Percentiles rank a stretch among this genome's conserved stretches.
These are phyloP conservation scores for Gautieria morchelliformis DNA, from an alignment of 768 basidiomycete species.

Conservation along the genomic window DNA sequence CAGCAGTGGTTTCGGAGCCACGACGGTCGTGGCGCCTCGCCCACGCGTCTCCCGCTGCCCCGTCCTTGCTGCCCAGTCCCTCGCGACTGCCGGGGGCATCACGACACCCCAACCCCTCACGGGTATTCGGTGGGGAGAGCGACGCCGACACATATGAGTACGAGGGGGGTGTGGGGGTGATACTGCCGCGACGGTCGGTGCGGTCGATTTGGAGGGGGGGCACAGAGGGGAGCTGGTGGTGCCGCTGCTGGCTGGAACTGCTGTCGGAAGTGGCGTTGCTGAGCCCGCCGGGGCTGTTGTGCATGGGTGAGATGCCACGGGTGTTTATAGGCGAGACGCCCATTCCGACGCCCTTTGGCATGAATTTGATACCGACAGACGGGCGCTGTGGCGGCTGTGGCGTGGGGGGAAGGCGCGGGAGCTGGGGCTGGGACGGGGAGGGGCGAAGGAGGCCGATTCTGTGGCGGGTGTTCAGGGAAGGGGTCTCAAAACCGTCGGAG, in stretches of 20 bases:
- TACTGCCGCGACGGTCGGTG: slow-evolving; percentile 11
- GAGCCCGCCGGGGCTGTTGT: neutral
- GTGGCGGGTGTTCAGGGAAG: too few relatives aligned
- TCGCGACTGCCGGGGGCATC: slow-evolving; percentile 6
- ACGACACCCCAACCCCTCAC: neutral
- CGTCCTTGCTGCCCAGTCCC: neutral
- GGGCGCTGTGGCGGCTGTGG: too few relatives aligned
- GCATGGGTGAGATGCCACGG: slow-evolving; percentile 9
- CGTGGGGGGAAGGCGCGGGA: too few relatives aligned
- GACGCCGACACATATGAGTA: slow-evolving; percentile 36
- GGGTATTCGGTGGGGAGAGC: slow-evolving; percentile 20
- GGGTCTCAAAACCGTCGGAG: too few relatives aligned
- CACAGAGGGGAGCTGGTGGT: slow-evolving; percentile 27
- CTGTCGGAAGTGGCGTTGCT: slow-evolving; percentile 3
- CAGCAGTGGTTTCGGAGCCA: slow-evolving; percentile 39
- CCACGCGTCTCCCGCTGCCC: neutral
- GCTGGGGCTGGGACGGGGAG: too few relatives aligned
- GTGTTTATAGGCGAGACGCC: neutral
- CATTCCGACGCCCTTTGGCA: too few relatives aligned
- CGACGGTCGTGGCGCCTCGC: too few relatives aligned
- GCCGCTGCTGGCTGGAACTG: slow-evolving; percentile 2
- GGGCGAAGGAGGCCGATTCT: too few relatives aligned
- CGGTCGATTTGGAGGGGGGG: slow-evolving; percentile 29
- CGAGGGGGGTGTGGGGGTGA: slow-evolving; percentile 24
- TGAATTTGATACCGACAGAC: too few relatives aligned